Evolutionary conservation across 177 flowering plant genomes (phyloP), one percentile per base, ranked within the genome.

Genomic region (Vitis hybrid): DNA sequence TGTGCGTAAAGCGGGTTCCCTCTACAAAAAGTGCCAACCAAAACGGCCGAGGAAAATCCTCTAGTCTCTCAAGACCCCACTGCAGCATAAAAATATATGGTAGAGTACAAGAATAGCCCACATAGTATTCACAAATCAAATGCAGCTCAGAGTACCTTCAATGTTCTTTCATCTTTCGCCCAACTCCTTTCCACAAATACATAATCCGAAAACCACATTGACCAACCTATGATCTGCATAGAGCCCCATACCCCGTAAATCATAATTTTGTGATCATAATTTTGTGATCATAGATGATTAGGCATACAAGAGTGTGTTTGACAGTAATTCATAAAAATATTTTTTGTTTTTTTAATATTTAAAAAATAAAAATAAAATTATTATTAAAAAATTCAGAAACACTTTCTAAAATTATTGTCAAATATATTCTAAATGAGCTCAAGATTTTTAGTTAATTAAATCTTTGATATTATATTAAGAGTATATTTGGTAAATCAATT

Each of bases 21-120:
- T 95, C 99, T 0, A 91, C 98, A 77, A 93, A 95, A 78, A 95
- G 92, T 66, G 97, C 97, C 82, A 95, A 68, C 99, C 99, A 95
- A 61, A 95, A 91, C 11, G 98, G 94, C 69, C 65, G 81, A 53
- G 98, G 97, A 71, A 78, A 93, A 76, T 93, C 94, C 74, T 78
- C 81, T 57, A 95, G 81, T 62, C 77, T 72, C 72, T 87, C 82
- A 73, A 91, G 80, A 77, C 97, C 90, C 71, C 77, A 73, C 99
- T 95, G 97, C 74, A 82, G 19, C 2, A 34, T 1, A 53, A 3
- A 15, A 14, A 39, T 2, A 26, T 26, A 26, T 3, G 29, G 29
- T 26, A 26, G 0, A 26, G 29, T 26, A 26, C 29, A 26, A 26
- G 29, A 0, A 26, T 26, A 26, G 29, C 29, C 29, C 29, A 26